Percentiles rank a stretch among this genome's conserved stretches.
phyloP scores from a whole-genome alignment of 176 grass and related monocot species.

The Secale cereale region DNA sequence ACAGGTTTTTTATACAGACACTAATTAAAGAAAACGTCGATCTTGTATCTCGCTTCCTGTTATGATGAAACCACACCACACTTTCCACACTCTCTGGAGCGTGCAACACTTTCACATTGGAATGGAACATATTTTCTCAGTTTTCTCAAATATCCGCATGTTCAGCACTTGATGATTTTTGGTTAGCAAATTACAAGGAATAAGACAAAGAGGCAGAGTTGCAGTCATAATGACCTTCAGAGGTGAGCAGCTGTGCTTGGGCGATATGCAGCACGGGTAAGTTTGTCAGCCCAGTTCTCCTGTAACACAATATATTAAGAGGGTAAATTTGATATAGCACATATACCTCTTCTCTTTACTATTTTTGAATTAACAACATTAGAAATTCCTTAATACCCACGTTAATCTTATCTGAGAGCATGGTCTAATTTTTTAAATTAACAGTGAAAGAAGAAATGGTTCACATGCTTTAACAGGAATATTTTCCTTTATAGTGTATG shows the following conservation, averaged over 20 bases:
- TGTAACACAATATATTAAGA: background rate
- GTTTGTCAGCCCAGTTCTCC: background rate
- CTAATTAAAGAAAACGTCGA: background rate
- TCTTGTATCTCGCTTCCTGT: background rate
- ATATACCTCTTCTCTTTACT: no score
- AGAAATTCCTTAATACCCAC: no score
- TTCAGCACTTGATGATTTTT: slow-evolving; percentile 6
- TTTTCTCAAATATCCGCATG: slow-evolving; percentile 20
- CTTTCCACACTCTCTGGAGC: slow-evolving; percentile 28
- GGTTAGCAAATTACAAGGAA: slow-evolving; percentile 33
- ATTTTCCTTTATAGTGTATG: no score
- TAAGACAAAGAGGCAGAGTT: slow-evolving; percentile 23
- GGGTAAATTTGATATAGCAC: background rate
- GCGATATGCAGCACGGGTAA: slow-evolving; percentile 48
- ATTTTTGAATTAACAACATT: no score
- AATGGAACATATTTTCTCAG: background rate
- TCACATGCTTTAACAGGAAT: no score
- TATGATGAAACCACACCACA: slow-evolving; percentile 25
- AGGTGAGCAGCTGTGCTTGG: slow-evolving; percentile 44
- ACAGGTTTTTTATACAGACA: background rate
- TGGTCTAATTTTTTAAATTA: no score
- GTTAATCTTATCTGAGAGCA: no score
- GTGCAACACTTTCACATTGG: slow-evolving; percentile 1
- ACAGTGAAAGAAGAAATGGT: no score
- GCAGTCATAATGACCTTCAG: slow-evolving; percentile 29